phyloP scores from a whole-genome alignment of 768 basidiomycete genomes.

The Auricularia sp. region DNA sequence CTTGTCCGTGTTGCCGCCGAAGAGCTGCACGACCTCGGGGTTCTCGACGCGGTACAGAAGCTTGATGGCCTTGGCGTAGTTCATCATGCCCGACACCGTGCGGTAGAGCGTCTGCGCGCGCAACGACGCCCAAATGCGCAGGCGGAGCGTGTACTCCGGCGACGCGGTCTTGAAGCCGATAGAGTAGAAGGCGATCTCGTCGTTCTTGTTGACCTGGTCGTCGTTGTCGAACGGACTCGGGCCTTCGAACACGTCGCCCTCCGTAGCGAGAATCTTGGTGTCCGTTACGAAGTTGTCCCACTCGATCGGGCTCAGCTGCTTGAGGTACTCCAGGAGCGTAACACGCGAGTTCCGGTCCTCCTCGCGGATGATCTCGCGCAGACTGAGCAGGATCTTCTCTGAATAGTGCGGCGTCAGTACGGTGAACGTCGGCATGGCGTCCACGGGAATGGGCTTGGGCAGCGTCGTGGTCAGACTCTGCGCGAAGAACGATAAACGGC shows the following conservation, averaged over 20 bases:
- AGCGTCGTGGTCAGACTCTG: constrained; percentile 93
- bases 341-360: constrained; percentile 96
- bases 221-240: constrained; percentile 34
- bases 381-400: constrained; percentile 93
- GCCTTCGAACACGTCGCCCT: constrained; percentile 52
- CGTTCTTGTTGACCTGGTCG: constrained; percentile 77
- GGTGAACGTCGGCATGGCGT: constrained; percentile 99
- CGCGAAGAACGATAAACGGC: constrained; percentile 97
- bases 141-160: constrained; percentile 96
- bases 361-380: constrained; percentile 96
- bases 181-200: constrained; percentile 98
- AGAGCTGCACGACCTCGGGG: constrained; percentile 91
- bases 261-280: constrained; percentile 96
- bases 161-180: constrained; percentile 99
- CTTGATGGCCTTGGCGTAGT: constrained; percentile 99
- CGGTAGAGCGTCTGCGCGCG: constrained; percentile 97
- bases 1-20: constrained; percentile 93
- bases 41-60: constrained; percentile 97
- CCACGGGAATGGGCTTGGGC: constrained; percentile 90
- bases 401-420: constrained; percentile 98
- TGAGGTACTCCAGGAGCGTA: constrained; percentile 93
- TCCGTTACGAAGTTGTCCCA: constrained; percentile 99
- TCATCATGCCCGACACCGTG: constrained; percentile 99
- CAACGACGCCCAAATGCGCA: constrained; percentile 97
- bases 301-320: constrained; percentile 95